Conservation (phyloP, 2,329 filamentous ascomycete species). For the Phyllosticta citrichinensis region DNA sequence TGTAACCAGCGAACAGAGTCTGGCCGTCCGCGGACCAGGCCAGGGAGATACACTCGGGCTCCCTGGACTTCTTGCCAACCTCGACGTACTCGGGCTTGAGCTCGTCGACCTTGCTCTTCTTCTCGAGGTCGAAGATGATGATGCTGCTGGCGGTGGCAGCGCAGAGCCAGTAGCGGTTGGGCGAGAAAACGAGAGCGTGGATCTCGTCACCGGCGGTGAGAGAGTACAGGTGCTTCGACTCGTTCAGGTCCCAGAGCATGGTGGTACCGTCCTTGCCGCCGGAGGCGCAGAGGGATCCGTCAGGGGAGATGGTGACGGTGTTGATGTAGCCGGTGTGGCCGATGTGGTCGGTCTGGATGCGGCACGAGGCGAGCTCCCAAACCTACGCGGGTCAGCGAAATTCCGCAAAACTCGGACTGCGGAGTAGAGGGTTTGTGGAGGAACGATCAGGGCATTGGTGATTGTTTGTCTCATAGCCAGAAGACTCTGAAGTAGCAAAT, state of each 20-base stretch:
- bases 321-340: constrained; percentile 99
- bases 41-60: constrained; percentile 95
- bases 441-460: constrained; percentile 71
- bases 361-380: constrained; percentile 99
- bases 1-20: constrained; percentile 99
- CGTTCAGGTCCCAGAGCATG: constrained; percentile 99
- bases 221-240: constrained; percentile 99
- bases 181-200: constrained; percentile 99
- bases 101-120: constrained; percentile 99
- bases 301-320: constrained; percentile 99
- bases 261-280: constrained; percentile 99
- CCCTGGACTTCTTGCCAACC: constrained; percentile 97
- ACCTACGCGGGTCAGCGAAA: constrained; percentile 52
- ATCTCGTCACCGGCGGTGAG: constrained; percentile 99
- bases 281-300: constrained; percentile 96
- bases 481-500: constrained; percentile 99
- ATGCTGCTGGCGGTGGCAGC: constrained; percentile 94
- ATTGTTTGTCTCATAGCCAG: constrained; percentile 94
- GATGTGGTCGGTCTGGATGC: constrained; percentile 99
- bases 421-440: constrained; percentile 14
- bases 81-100: constrained; percentile 96
- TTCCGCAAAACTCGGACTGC: constrained; percentile 7
- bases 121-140: constrained; percentile 99
- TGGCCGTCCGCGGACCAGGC: constrained; percentile 98
- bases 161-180: constrained; percentile 99